Base-by-base conservation (phyloP, 352 stramenopile genomes). In the Pythium rhizo-oryzae region DNA sequence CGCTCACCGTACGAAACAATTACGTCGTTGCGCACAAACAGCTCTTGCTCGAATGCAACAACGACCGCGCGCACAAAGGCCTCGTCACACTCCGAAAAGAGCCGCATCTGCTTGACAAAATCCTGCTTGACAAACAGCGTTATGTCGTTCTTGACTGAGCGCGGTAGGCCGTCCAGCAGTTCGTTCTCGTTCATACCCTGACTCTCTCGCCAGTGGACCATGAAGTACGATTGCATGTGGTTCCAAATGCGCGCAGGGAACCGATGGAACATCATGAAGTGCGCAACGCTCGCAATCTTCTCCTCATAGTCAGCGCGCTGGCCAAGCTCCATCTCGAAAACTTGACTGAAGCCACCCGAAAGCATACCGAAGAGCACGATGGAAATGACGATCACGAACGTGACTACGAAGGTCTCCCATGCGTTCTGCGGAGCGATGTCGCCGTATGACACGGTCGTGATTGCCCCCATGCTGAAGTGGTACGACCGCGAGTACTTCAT, bases 211-310 rank as follows among this genome's bases (percentile, higher is more conserved):
- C 85, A 91, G 43, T 77, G 81, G 1, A 91, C 69, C 11, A 80
- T 72, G 58, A 91, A 91, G 65, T 91, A 93, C 8, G 88, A 69
- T 58, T 91, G 81, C 83, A 91, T 91, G 63, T 91, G 85, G 21
- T 75, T 77, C 82, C 80, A 89, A 30, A 81, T 80, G 30, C 75
- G 77, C 23, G 57, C 50, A 0, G 74, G 81, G 52, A 91, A 90
- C 21, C 74, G 76, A 30, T 91, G 81, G 23, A 91, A 89, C n/a
- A 76, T 65, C 54, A 93, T 80, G 69, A 79, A 93, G 21, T 85
- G 78, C 5, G 70, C 83, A 8, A 87, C 71, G 28, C 82, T 73
- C 23, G 80, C 75, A 50, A 91, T 77, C 21, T 74, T 74, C 59
- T 91, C 78, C 47, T 93, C 85, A 58, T 89, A 91, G 28, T 87